Evolutionary conservation across 2,329 filamentous ascomycete genomes (phyloP).

Genomic region (Drechslerella coelobrocha): DNA sequence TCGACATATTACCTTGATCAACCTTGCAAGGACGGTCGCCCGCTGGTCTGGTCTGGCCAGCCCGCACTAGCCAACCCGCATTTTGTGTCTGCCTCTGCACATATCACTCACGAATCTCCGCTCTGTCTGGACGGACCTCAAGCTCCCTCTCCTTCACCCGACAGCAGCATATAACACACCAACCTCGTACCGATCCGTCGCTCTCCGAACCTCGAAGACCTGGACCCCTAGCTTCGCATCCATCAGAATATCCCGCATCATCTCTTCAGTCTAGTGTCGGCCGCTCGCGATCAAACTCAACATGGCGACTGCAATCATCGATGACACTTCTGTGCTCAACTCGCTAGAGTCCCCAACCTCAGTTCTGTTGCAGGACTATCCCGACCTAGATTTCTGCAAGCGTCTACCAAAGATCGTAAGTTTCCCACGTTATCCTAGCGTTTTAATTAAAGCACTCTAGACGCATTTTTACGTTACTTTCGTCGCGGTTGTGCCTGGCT

Average conservation of each 20-base stretch:
- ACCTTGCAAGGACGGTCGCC: not conserved
- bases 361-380: constrained; percentile 15
- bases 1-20: not conserved
- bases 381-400: constrained; percentile 52
- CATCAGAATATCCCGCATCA: too few species aligned
- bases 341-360: not conserved
- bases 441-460: not conserved
- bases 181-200: not conserved
- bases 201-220: not conserved
- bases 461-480: not conserved
- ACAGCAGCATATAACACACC: too few species aligned
- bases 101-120: not conserved
- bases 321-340: constrained; percentile 2
- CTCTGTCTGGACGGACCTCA: not conserved
- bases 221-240: too few species aligned
- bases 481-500: not conserved
- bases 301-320: constrained; percentile 3
- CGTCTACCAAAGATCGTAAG: constrained; percentile 54
- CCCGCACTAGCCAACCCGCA: not conserved
- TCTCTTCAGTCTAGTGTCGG: not conserved
- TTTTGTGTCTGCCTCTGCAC: not conserved
- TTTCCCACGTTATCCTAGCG: constrained; percentile 11
- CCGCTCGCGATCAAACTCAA: not conserved
- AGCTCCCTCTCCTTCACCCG: not conserved
- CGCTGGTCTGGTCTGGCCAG: not conserved